Evolutionary conservation across 345 rosid genomes (phyloP).

Genomic region (Eucalyptus globulus): DNA sequence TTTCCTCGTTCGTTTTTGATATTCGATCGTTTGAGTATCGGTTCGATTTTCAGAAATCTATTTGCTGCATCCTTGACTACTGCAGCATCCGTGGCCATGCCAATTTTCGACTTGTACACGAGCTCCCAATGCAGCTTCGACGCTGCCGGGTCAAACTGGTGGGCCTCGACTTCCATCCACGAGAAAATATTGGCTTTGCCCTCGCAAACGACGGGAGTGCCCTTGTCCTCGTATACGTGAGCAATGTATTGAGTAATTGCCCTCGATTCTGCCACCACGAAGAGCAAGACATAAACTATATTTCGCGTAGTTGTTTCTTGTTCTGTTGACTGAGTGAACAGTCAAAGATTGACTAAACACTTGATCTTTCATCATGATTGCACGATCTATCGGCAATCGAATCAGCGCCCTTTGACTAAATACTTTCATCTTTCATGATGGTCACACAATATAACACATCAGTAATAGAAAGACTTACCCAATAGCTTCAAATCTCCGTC

Average conservation of each 20-base stretch:
- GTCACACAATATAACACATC: background rate
- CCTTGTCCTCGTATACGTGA: conserved; percentile 29
- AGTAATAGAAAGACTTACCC: conserved; percentile 11
- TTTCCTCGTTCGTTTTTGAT: fast-evolving
- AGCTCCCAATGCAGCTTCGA: conserved; percentile 45
- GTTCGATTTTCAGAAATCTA: too few relatives aligned
- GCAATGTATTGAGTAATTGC: conserved; percentile 61
- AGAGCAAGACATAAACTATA: background rate
- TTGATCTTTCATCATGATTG: too few relatives aligned
- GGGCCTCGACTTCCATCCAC: conserved; percentile 66
- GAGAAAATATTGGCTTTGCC: background rate
- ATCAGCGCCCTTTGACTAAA: background rate
- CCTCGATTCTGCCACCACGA: conserved; percentile 54
- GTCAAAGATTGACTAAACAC: too few relatives aligned
- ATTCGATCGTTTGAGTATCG: too few relatives aligned
- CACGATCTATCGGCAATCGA: background rate
- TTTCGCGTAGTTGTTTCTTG: background rate
- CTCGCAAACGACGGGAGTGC: conserved; percentile 27
- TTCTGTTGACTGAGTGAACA: background rate
- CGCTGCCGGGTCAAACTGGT: conserved; percentile 44
- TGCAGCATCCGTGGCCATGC: background rate
- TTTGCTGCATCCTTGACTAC: background rate
- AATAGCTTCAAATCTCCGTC: conserved; percentile 58
- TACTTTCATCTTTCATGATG: background rate
- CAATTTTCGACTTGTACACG: conserved; percentile 29